Evolutionary conservation across 2,329 filamentous ascomycete species (phyloP).

Genomic region (Fusarium concolor): DNA sequence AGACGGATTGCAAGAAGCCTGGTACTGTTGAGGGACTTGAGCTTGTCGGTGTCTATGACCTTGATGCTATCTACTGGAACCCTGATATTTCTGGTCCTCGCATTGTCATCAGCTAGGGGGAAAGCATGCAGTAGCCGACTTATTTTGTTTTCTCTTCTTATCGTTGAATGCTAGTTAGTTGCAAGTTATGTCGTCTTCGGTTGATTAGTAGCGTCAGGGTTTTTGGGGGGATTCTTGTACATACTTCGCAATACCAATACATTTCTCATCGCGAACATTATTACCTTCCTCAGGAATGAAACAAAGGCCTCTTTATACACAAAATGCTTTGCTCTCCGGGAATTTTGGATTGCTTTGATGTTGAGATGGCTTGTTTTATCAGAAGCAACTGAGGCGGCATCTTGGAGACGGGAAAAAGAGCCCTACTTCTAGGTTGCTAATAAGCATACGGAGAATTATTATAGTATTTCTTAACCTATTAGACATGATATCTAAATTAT

Average conservation of each 20-base stretch:
- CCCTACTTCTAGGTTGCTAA: too few species aligned
- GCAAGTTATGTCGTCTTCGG: not conserved
- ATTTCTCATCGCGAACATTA: not conserved
- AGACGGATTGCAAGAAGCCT: constrained; percentile 8
- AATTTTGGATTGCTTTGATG: too few species aligned
- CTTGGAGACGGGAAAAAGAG: too few species aligned
- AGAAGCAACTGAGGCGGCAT: too few species aligned
- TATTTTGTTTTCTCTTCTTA: not conserved
- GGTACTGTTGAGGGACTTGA: constrained; percentile 7
- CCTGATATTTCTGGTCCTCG: not conserved
- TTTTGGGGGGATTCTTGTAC: not conserved
- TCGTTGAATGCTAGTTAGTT: not conserved
- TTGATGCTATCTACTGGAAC: constrained; percentile 3
- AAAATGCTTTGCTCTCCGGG: too few species aligned
- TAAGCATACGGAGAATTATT: too few species aligned
- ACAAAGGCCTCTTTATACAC: too few species aligned
- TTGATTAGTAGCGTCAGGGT: not conserved
- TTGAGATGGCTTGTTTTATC: too few species aligned
- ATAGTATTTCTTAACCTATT: too few species aligned
- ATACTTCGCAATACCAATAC: not conserved
- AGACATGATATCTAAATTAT: too few species aligned
- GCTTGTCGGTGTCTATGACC: constrained; percentile 6
- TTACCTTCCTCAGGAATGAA: too few species aligned
- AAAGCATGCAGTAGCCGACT: not conserved
- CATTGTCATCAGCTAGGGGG: constrained; percentile 3